Percentiles rank a stretch among this genome's conserved stretches.
These are phyloP conservation scores for Tulasnella sp. DNA, from an alignment of 768 basidiomycete species.

Conservation along the genomic window DNA sequence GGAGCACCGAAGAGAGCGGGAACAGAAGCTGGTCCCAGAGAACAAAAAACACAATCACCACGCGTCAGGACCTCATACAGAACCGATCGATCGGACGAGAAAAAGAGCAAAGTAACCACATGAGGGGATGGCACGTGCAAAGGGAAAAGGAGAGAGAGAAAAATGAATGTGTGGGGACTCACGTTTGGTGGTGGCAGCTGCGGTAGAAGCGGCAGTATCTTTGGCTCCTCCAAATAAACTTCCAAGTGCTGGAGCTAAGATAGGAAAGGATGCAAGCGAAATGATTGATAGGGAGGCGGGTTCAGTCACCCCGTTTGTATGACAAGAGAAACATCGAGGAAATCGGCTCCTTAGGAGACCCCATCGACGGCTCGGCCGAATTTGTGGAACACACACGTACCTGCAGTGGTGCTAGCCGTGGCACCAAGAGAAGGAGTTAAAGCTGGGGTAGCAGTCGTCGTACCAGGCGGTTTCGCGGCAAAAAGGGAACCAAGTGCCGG, in stretches of 20 bases:
- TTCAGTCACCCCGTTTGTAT: neutral
- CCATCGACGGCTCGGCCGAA: neutral
- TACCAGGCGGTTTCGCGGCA: neutral
- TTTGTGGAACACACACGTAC: neutral
- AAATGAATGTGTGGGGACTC: neutral
- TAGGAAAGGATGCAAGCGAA: neutral
- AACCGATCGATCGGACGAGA: neutral
- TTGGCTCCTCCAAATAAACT: neutral
- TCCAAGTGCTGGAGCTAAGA: neutral
- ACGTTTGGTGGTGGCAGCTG: neutral
- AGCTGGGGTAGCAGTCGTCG: neutral
- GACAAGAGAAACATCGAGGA: neutral
- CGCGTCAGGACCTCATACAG: neutral
- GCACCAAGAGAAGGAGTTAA: neutral
- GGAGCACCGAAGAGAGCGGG: conserved; percentile 9
- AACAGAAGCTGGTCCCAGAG: neutral
- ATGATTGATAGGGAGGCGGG: neutral
- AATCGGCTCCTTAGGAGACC: neutral
- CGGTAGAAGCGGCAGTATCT: neutral
- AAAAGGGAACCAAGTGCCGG: neutral
- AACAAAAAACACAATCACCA: neutral
- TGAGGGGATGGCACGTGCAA: neutral
- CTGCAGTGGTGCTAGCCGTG: neutral
- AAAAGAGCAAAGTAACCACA: neutral
- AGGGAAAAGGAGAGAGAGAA: neutral